Evolutionary conservation across 2,329 filamentous ascomycete genomes (phyloP).

Genomic region (Tolypocladium pustulatum): DNA sequence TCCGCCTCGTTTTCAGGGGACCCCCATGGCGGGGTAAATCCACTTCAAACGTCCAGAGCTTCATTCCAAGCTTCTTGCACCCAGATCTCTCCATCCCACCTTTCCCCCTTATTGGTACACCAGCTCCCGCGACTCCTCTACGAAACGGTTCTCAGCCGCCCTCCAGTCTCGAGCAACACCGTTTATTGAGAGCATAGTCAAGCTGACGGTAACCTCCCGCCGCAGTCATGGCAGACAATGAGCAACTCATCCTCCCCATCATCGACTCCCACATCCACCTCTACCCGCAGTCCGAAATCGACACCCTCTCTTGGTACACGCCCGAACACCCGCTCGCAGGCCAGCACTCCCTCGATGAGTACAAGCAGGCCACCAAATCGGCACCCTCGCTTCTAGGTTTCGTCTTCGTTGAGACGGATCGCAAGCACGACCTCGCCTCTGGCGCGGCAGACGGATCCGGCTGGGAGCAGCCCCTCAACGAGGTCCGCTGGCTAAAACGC

Average conservation of each 20-base stretch:
- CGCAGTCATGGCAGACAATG: constrained; percentile 22
- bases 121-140: neutral
- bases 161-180: neutral
- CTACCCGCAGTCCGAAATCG: constrained; percentile 58
- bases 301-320: constrained; percentile 60
- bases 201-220: neutral
- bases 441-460: constrained; percentile 37
- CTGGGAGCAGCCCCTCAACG: constrained; percentile 59
- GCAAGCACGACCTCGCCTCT: constrained; percentile 47
- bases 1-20: neutral
- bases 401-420: constrained; percentile 76
- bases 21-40: neutral
- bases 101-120: neutral
- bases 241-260: constrained; percentile 42
- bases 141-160: neutral
- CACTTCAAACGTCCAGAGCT: neutral
- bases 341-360: constrained; percentile 56
- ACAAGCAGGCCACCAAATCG: constrained; percentile 34
- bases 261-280: constrained; percentile 92
- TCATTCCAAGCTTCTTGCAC: neutral
- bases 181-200: neutral
- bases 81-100: neutral
- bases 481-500: constrained; percentile 58
- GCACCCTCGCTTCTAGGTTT: constrained; percentile 51
- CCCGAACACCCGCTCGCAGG: constrained; percentile 47